Base-by-base conservation (phyloP, 768 basidiomycete species). In the Astraeus odoratus region DNA sequence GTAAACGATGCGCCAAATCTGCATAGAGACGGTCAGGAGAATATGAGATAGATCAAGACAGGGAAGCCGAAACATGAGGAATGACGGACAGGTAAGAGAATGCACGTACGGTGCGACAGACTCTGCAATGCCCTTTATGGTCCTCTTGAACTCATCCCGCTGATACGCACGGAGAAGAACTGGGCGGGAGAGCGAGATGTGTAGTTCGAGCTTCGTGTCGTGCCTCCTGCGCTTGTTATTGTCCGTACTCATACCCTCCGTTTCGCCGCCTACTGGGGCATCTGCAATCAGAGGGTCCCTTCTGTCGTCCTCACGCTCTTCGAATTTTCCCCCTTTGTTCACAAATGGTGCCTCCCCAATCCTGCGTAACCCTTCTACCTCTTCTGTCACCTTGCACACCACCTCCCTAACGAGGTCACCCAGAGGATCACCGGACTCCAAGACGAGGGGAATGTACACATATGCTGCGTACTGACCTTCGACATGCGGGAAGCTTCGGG, bases 381-480 rank as follows among this genome's bases (percentile, higher is more conserved):
- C 68, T 46, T 68, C 59, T 20, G n/a, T 39, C 15, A 23, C 37
- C 23, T 24, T 39, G 37, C 22, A 39, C 16, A 39, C 15, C 23
- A 39, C 22, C 15, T 39, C 37, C 12, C 13, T 39, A 12, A 86
- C 50, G 10, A 80, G 50, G 20, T 64, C 62, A 49, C 68, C 64
- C 37, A 89, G 64, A 12, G 65, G 51, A 16, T 75, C 71, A 25
- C 54, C 59, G 30, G 58, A 67, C 39, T 67, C 62, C 23, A 84
- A 52, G 43, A 58, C 51, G 57, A 94, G 56, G 0, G 82, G 76
- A 9, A 90, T 69, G 58, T 85, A 94, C 43, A 93, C 73, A 66
- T 94, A 79, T 4, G 84, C 72, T 1, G 82, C 80, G 59, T 78
- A 94, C 57, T 94, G 91, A 0, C 94, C 94, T 10, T 90, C 85